phyloP scores from a whole-genome alignment of 2,329 filamentous ascomycete species.

The Phialophora chinensis region DNA sequence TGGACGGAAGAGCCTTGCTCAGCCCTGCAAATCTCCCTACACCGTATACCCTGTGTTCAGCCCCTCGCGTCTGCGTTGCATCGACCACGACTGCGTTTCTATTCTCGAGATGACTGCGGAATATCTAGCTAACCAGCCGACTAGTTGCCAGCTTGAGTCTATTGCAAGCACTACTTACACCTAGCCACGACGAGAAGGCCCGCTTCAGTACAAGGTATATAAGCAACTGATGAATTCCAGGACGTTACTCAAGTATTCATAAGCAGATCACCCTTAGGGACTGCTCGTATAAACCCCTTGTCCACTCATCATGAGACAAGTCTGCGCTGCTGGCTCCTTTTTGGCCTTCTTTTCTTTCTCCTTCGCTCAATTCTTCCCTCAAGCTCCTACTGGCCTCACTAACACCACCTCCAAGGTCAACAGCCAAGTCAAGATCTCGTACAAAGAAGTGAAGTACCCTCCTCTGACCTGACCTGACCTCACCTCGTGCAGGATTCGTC shows the following conservation, averaged over 20 bases:
- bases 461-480: background rate
- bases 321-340: background rate
- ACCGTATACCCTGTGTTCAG: too few species aligned
- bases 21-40: background rate
- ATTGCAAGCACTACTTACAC: too few species aligned
- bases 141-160: too few species aligned
- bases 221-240: background rate
- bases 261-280: background rate
- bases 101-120: too few species aligned
- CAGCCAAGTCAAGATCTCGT: slow-evolving; percentile 48
- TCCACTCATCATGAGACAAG: slow-evolving; percentile 5
- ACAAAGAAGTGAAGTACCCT: slow-evolving; percentile 49
- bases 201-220: too few species aligned
- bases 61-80: background rate
- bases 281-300: background rate
- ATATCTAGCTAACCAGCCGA: too few species aligned
- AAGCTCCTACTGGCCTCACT: slow-evolving; percentile 23
- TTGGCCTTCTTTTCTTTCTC: background rate
- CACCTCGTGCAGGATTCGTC: background rate
- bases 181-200: too few species aligned
- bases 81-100: background rate
- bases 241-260: background rate
- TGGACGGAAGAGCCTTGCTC: background rate
- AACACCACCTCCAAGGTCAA: slow-evolving; percentile 24
- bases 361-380: slow-evolving; percentile 29